Conservation (phyloP, 768 basidiomycete species). For the Calvatia gigantea region DNA sequence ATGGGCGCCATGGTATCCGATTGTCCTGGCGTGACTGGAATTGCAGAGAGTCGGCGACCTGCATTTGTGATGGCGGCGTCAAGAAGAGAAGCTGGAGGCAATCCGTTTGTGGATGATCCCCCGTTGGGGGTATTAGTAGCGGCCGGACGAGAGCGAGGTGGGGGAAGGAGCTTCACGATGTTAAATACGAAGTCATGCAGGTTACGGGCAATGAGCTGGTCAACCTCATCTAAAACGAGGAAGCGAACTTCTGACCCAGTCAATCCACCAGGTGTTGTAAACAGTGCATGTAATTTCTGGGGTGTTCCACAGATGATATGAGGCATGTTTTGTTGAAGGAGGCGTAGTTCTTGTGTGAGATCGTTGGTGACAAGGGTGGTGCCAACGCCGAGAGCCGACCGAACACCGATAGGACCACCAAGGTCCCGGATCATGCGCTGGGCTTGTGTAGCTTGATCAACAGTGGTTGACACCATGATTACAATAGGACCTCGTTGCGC, state of each 20-base stretch:
- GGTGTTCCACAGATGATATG: constrained; percentile 97
- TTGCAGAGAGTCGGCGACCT: constrained; percentile 58
- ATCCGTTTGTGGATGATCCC: constrained; percentile 20
- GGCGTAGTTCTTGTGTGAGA: constrained; percentile 71
- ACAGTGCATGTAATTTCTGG: constrained; percentile 91
- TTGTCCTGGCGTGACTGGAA: constrained; percentile 46
- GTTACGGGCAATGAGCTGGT: constrained; percentile 96
- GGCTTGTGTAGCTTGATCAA: constrained; percentile 97
- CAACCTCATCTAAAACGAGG: constrained; percentile 95
- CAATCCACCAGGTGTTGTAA: constrained; percentile 76
- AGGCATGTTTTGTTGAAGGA: constrained; percentile 87
- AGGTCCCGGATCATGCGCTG: constrained; percentile 93
- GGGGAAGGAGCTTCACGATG: constrained; percentile 90
- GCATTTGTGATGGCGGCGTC: constrained; percentile 27
- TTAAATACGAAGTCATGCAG: constrained; percentile 93
- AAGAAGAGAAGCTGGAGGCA: constrained; percentile 26
- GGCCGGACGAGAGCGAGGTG: constrained; percentile 70
- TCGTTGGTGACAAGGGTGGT: constrained; percentile 60
- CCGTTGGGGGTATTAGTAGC: constrained; percentile 38
- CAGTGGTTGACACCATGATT: constrained; percentile 95
- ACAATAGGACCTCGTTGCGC: constrained; percentile 79
- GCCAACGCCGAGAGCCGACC: constrained; percentile 86
- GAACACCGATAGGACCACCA: constrained; percentile 89
- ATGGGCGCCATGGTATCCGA: constrained; percentile 32
- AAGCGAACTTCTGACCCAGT: constrained; percentile 84